Percentiles rank a stretch among this genome's conserved stretches.
Conservation (phyloP, 2,329 filamentous ascomycete genomes). For the Alternaria gansuensis region DNA sequence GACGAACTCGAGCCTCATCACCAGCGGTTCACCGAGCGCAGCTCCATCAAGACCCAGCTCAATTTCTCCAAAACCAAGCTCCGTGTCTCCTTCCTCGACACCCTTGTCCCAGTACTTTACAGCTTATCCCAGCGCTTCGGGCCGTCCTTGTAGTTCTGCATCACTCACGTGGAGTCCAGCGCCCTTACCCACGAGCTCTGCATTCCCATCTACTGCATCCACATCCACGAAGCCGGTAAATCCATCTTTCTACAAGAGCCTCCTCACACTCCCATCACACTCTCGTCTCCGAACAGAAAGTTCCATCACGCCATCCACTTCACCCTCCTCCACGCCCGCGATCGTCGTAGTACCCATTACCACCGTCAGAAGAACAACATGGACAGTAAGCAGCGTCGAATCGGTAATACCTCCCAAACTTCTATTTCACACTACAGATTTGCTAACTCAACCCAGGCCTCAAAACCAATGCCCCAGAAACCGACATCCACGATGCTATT, state of each 20-base stretch:
- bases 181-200: not conserved
- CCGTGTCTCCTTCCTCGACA: not conserved
- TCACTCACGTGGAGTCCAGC: not conserved
- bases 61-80: not conserved
- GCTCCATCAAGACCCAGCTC: not conserved
- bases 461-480: not conserved
- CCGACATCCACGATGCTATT: not conserved
- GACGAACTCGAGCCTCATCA: not conserved
- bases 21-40: not conserved
- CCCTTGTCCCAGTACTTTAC: not conserved
- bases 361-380: not conserved
- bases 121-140: not conserved
- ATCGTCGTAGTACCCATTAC: not conserved
- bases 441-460: not conserved
- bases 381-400: no score
- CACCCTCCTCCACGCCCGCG: not conserved
- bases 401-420: not conserved
- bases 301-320: not conserved
- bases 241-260: not conserved
- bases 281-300: not conserved
- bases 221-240: not conserved
- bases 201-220: not conserved
- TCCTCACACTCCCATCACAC: not conserved
- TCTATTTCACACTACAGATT: not conserved
- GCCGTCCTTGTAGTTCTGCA: not conserved